A percentile compares a stretch with the other conserved stretches of the same genome.
Evolutionary conservation across 179 eudicot species (phyloP).

Genomic region (Carnegiea gigantea): DNA sequence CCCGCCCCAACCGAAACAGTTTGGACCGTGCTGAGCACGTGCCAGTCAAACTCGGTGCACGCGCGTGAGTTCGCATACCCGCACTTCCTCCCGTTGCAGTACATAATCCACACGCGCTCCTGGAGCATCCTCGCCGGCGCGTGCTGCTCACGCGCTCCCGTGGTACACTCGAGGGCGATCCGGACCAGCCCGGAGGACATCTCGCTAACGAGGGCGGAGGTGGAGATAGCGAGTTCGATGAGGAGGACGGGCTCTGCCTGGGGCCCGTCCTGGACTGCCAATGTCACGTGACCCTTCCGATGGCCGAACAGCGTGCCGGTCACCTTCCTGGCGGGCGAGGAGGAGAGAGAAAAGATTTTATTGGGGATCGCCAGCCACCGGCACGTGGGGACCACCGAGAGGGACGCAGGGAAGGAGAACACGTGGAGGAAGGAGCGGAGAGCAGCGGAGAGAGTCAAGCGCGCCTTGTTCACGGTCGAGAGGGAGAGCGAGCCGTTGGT

Average conservation of each 20-base stretch:
- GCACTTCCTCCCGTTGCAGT: constrained; percentile 76
- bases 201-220: constrained; percentile 56
- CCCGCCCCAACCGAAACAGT: constrained; percentile 91
- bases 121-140: constrained; percentile 34
- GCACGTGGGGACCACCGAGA: constrained; percentile 44
- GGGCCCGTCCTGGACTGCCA: constrained; percentile 67
- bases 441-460: constrained; percentile 27
- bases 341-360: not conserved
- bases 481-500: constrained; percentile 13
- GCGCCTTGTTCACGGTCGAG: constrained; percentile 23
- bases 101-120: constrained; percentile 82
- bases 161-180: constrained; percentile 66
- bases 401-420: constrained; percentile 37
- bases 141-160: constrained; percentile 25
- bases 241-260: constrained; percentile 54
- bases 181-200: constrained; percentile 86
- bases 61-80: constrained; percentile 63
- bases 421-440: constrained; percentile 54
- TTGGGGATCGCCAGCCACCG: constrained; percentile 41
- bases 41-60: constrained; percentile 61
- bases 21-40: constrained; percentile 66
- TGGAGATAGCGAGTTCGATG: constrained; percentile 58
- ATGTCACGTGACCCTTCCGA: constrained; percentile 76
- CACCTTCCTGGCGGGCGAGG: constrained; percentile 44
- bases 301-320: constrained; percentile 84